Evolutionary conservation across 192 early-diverging fungal genomes (phyloP).

Genomic region (Irineochytrium annulatum): DNA sequence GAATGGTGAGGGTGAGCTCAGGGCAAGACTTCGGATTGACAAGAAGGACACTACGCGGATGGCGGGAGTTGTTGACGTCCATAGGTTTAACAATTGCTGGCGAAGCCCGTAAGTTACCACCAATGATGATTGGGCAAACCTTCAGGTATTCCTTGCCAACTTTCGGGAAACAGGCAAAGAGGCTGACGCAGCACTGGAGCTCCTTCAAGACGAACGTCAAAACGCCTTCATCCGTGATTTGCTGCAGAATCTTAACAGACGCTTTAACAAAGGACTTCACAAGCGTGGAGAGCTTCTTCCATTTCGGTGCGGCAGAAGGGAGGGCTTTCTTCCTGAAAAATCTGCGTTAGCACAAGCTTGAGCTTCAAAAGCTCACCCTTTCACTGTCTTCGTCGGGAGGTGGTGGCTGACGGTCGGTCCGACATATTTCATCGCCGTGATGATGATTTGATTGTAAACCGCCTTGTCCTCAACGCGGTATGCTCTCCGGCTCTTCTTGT

Average conservation of each 20-base stretch:
- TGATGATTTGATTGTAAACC: constrained; percentile 78
- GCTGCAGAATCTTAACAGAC: constrained; percentile 68
- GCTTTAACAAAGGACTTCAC: constrained; percentile 81
- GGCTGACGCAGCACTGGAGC: constrained; percentile 67
- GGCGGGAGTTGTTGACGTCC: constrained; percentile 56
- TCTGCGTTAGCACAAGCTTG: not conserved
- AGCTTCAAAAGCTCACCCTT: constrained; percentile 8
- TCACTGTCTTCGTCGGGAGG: constrained; percentile 35
- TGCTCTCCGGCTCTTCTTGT: constrained; percentile 1
- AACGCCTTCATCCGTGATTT: constrained; percentile 82
- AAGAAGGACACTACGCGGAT: constrained; percentile 79
- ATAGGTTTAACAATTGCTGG: constrained; percentile 56
- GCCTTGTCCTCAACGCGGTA: constrained; percentile 36
- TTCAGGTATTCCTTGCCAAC: constrained; percentile 80
- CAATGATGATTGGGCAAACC: constrained; percentile 36
- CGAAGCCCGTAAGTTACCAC: not conserved
- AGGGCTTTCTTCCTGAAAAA: constrained; percentile 31
- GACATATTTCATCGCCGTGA: constrained; percentile 65
- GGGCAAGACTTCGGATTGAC: constrained; percentile 70
- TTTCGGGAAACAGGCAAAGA: constrained; percentile 79
- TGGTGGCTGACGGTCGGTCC: constrained; percentile 69
- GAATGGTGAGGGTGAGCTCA: constrained; percentile 45
- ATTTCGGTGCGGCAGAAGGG: constrained; percentile 50
- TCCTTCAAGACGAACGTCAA: constrained; percentile 80
- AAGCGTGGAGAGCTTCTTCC: constrained; percentile 68